Evolutionary conservation across 768 basidiomycete genomes (phyloP).

Genomic region (Tricholoma hemisulphureum): DNA sequence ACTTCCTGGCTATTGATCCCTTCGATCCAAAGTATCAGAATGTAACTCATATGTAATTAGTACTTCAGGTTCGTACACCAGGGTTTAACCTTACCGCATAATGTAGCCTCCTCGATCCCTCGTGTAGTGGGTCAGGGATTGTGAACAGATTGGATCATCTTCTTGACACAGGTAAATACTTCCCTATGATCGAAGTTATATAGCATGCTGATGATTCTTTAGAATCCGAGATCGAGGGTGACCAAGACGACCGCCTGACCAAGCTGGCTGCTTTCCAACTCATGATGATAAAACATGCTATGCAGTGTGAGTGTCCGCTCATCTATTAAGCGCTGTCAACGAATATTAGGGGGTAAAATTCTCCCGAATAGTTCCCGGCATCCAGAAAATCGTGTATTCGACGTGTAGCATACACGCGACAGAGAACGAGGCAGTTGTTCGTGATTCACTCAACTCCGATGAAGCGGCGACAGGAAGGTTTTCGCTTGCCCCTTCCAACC

Average conservation of each 20-base stretch:
- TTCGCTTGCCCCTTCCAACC: constrained; percentile 58
- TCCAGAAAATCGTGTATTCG: constrained; percentile 86
- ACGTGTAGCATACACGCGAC: constrained; percentile 93
- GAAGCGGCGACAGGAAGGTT: constrained; percentile 66
- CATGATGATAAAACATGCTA: constrained; percentile 89
- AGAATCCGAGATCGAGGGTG: constrained; percentile 60
- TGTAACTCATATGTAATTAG: constrained; percentile 84
- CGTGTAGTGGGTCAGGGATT: constrained; percentile 94
- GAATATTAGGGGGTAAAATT: constrained; percentile 4
- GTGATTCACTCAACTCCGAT: constrained; percentile 64
- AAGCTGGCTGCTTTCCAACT: constrained; percentile 89
- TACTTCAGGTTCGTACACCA: neutral
- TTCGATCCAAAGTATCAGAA: constrained; percentile 54
- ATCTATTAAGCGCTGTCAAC: constrained; percentile 4
- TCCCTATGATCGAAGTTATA: constrained; percentile 1
- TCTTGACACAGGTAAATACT: constrained; percentile 60
- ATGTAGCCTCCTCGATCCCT: constrained; percentile 85
- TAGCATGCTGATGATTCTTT: constrained; percentile 7
- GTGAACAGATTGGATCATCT: constrained; percentile 87
- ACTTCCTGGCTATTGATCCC: constrained; percentile 84
- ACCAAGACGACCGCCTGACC: constrained; percentile 66
- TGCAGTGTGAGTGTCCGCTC: constrained; percentile 80
- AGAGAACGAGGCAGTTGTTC: constrained; percentile 93
- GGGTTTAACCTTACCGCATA: constrained; percentile 1
- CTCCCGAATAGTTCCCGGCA: constrained; percentile 62